Evolutionary conservation across 257 asterid genomes (phyloP).

Genomic region (Solanum lignicaule): DNA sequence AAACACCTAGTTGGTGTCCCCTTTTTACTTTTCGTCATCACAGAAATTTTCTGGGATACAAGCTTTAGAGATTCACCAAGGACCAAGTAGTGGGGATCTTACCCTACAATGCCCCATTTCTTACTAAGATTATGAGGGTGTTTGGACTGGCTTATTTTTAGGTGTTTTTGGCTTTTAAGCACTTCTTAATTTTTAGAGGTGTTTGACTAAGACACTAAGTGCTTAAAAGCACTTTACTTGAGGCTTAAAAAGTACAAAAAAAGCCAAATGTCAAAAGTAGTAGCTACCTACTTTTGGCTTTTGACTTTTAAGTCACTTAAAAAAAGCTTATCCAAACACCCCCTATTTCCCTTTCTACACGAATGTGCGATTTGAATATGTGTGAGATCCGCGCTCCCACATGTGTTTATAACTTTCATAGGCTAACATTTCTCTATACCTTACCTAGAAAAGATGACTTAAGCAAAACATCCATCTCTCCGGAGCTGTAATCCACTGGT

Average conservation of each 20-base stretch:
- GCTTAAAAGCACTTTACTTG: neutral
- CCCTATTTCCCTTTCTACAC: neutral
- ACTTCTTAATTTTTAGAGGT: neutral
- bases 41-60: neutral
- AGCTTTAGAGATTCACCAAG: neutral
- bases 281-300: too few species aligned
- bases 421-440: neutral
- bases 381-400: neutral
- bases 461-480: neutral
- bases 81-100: neutral
- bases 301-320: neutral
- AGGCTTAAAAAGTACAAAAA: neutral
- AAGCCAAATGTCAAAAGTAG: neutral
- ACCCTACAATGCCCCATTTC: neutral
- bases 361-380: neutral
- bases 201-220: neutral
- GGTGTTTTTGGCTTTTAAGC: neutral
- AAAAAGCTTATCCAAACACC: neutral
- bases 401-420: neutral
- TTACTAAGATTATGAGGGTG: neutral
- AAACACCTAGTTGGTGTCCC: neutral
- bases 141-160: neutral
- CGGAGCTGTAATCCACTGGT: neutral
- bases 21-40: too few species aligned
- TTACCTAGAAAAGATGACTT: neutral